Evolutionary conservation across 345 rosid genomes (phyloP), one percentile per base, ranked within the genome.

Genomic region (Populus simonii): DNA sequence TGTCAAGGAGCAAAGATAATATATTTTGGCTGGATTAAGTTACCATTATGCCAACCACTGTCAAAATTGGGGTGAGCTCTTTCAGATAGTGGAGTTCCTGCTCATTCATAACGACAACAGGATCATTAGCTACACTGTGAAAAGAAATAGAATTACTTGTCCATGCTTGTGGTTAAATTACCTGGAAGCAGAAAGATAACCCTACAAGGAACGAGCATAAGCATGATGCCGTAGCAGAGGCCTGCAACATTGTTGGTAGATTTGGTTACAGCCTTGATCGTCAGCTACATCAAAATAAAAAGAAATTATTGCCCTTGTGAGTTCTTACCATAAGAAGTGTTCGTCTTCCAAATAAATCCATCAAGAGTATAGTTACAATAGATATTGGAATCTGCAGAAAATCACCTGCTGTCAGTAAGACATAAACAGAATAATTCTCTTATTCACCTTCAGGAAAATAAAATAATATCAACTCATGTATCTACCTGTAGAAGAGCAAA

Each of bases 401-500:
- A 72, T 36, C 7, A 38, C 6, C 6, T 15, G 6, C 43, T 8
- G 39, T 68, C 17, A 38, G 2, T 22, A 23, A 69, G 25, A 11
- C 18, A 41, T 22, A 41, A 68, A 38, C 29, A 8, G 8, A 3
- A 47, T 7, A 68, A 59, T 11, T 59, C 65, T 6, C 27, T 18
- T 1, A 22, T 18, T 59, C 29, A 18, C 65, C 27, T 59, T 2
- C 65, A 59, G 27, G 27, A 25, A 23, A 68, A 18, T 10, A 22
- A 68, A 68, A 38, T 20, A 2, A 68, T 9, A 22, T n/a, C 38
- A 68, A 39, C 0, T 12, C 29, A 22, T 22, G 16, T 1, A 5
- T 2, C 8, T 74, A 88, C 93, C 87, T 82, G 73, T 31, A 87
- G 35, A 2, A 89, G 74, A 70, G 91, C 81, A 69, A 83, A 67